Base-by-base conservation (phyloP, 2,329 filamentous ascomycete species). In the Neofusicoccum sp. region DNA sequence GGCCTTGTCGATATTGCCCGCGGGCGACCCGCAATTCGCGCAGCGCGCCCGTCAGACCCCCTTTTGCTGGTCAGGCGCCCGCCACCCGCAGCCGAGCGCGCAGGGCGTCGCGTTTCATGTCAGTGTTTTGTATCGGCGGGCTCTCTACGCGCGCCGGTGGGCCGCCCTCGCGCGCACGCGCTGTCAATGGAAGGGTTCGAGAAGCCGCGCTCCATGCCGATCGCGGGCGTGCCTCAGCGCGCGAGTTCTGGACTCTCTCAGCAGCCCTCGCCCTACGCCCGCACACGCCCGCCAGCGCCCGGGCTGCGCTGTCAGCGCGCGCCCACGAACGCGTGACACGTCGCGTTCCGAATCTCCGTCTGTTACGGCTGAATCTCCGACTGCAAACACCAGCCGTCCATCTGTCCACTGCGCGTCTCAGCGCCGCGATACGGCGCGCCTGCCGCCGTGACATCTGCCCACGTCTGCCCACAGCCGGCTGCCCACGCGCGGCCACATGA, bases 281-380 rank as follows among this genome's bases (percentile, higher is more conserved):
- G 49, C 49, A 40, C 16, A 20, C n/a, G 3, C 49, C 49, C 38
- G 24, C 33, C 47, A 14, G 47, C 47, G 47, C n/a, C 48, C 33
- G 31, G 26, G 48, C 51, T 56, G 51, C 51, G 51, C 51, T 56
- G 51, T 56, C 51, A 56, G 26, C 51, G 43, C 51, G 28, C 20
- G 20, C 36, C 24, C 36, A 56, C 51, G 45, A 49, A 24, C 45
- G n/a, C 34, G n/a, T 28, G 51, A 56, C 36, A 28, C 33, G 51
- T 56, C 36, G 26, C 51, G 26, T 20, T 20, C 20, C 20, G 20
- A 20, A 20, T 20, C 20, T 20, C 20, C 20, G 20, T 20, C 20
- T 20, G 20, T 20, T 20, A 20, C 20, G 20, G 20, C 20, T 20
- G 20, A 20, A 20, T 20, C 20, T 20, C 20, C 20, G 20, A 20